A percentile compares a stretch with the other conserved stretches of the same genome.
These are phyloP conservation scores for Cyclotella choctawhatcheeana DNA, from an alignment of 108 stramenopile species.

Conservation along the genomic window DNA sequence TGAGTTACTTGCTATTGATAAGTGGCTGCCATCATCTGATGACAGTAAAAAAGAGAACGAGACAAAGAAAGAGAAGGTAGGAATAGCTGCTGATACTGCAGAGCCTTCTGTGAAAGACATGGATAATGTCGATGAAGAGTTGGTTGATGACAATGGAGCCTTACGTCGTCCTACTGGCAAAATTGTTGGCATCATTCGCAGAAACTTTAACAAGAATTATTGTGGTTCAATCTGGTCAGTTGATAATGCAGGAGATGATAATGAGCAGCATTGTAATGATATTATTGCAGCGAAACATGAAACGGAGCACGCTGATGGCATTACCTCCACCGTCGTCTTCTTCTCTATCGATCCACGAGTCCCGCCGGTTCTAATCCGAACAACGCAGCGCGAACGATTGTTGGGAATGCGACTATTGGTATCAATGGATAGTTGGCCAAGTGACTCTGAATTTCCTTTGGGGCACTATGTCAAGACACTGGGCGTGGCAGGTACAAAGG, in stretches of 20 bases:
- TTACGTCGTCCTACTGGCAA: constrained; percentile 77
- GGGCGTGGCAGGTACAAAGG: constrained; percentile 91
- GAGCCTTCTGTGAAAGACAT: constrained; percentile 69
- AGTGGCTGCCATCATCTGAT: constrained; percentile 55
- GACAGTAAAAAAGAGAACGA: constrained; percentile 15
- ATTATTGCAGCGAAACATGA: constrained; percentile 78
- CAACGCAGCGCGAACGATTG: constrained; percentile 77
- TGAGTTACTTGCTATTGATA: constrained; percentile 63
- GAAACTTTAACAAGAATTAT: constrained; percentile 76
- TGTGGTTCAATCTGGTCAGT: constrained; percentile 75
- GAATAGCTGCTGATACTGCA: constrained; percentile 76
- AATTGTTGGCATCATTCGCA: constrained; percentile 87
- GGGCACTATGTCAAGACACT: constrained; percentile 94
- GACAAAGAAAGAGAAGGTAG: constrained; percentile 29
- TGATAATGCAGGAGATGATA: background rate
- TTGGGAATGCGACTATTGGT: constrained; percentile 84
- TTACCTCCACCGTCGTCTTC: constrained; percentile 78
- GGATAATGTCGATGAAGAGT: constrained; percentile 68
- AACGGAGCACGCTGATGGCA: constrained; percentile 81
- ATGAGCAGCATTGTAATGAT: constrained; percentile 49
- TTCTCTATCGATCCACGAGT: constrained; percentile 91
- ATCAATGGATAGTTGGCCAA: constrained; percentile 93
- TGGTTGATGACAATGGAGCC: constrained; percentile 35
- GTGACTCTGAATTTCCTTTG: constrained; percentile 81
- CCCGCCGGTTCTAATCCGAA: constrained; percentile 85